These are phyloP conservation scores for Claviceps lovelessii DNA, from an alignment of 2,329 filamentous ascomycete genomes.

Conservation along the genomic window DNA sequence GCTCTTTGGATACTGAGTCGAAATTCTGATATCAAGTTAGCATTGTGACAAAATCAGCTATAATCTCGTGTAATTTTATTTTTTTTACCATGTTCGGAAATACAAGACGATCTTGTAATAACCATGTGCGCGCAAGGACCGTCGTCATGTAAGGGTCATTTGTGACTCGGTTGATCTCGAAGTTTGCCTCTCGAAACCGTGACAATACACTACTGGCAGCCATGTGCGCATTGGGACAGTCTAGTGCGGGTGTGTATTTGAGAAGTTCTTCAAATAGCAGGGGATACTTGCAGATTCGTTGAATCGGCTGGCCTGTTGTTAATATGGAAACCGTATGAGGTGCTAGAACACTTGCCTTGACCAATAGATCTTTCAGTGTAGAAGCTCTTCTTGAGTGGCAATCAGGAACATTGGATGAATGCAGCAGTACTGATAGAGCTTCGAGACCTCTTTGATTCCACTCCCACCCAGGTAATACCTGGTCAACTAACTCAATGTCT, in stretches of 20 bases:
- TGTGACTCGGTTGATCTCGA: slow-evolving; percentile 72
- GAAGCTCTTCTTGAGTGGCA: slow-evolving; percentile 58
- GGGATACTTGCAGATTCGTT: slow-evolving; percentile 82
- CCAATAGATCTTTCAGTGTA: slow-evolving; percentile 71
- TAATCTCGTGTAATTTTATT: slow-evolving; percentile 9
- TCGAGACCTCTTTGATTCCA: slow-evolving; percentile 77
- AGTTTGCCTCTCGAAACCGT: slow-evolving; percentile 58
- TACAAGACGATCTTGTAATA: slow-evolving; percentile 66
- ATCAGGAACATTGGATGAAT: slow-evolving; percentile 50
- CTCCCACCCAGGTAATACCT: slow-evolving; percentile 58
- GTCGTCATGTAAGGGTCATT: slow-evolving; percentile 57
- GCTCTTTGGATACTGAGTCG: slow-evolving; percentile 40
- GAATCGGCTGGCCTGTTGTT: slow-evolving; percentile 53
- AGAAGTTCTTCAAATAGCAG: slow-evolving; percentile 73
- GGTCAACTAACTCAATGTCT: slow-evolving; percentile 56
- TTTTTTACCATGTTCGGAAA: slow-evolving; percentile 55
- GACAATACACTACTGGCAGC: slow-evolving; percentile 62
- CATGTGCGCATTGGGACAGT: slow-evolving; percentile 72
- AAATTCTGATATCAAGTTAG: slow-evolving; percentile 24
- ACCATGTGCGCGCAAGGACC: slow-evolving; percentile 67
- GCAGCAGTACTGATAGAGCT: slow-evolving; percentile 59
- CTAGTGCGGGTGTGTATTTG: slow-evolving; percentile 67
- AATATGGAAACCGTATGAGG: background rate
- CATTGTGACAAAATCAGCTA: background rate
- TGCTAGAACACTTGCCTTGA: slow-evolving; percentile 49